Evolutionary conservation across 2,329 filamentous ascomycete genomes (phyloP), one percentile per base, ranked within the genome.

Genomic region (Trichoderma polysporum): DNA sequence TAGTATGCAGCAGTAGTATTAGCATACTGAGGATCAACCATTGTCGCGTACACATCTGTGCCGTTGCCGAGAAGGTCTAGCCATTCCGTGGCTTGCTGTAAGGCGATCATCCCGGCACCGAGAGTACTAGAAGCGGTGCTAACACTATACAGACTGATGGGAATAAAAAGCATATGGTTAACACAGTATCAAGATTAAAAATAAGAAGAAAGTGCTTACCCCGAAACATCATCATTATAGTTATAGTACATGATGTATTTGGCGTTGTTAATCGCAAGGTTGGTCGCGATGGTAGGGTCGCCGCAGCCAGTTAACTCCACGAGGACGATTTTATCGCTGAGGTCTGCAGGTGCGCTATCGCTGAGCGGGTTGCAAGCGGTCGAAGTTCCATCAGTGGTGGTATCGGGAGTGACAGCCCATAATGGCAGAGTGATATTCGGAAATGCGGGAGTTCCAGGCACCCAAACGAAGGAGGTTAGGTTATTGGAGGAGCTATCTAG

Each of bases 211-310:
- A 17, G n/a, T 22, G 9, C 35, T 19, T 54, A 63, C 60, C 33
- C 37, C 6, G 15, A 12, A 12, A 63, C 12, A 4, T 53, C 3
- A 7, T 85, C 86, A 41, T 63, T n/a, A 33, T 17, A 25, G 79
- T 89, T 89, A 77, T 89, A 90, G 71, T 88, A 79, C 70, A 90
- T 76, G 61, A 90, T 76, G 69, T 89, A 88, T 72, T 84, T 82
- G 52, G 86, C 88, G 12, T 80, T 80, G 9, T 79, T 81, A 2
- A 78, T 82, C 4, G 84, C 84, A 66, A 77, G 72, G 2, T 81
- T 82, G 76, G 90, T 89, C 10, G 80, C 70, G 1, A 79, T 78
- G 66, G 88, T 88, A 0, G 80, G 80, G 74, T 87, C 90, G 9
- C 76, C 37, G 15, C 60, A 63, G 35, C 13, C 60, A 54, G 29